Base-by-base conservation (phyloP, 106 monocot species). In the Posidonia australis region DNA sequence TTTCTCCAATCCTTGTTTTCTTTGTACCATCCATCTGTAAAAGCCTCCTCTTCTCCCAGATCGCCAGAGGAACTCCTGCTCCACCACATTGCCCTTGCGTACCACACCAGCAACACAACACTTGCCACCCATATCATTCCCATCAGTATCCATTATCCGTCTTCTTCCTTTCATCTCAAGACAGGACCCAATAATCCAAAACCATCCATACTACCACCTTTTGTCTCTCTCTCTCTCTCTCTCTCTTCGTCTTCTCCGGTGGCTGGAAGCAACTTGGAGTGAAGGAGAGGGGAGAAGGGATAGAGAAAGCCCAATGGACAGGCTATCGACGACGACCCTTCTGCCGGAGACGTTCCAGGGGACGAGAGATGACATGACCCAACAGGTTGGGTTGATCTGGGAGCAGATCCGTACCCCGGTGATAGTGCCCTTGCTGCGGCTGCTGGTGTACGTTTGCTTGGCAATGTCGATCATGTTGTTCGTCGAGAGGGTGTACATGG, bases 401-500 rank as follows among this genome's bases (percentile, higher is more conserved):
- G 24, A 51, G 71, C 63, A 71, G 71, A 53, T 72, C 52, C 51
- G 61, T 5, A 32, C 62, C 6, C 71, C 71, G 7, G 32, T 63
- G 20, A 24, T 72, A 2, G 71, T 63, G 30, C 71, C 71, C 13
- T 51, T 72, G 53, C 63, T 72, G 42, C 30, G 43, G 62, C 49
- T 63, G 63, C 46, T 61, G 32, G 71, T 72, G 51, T 45, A 54
- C 32, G 25, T 72, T 19, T 72, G 71, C 62, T 63, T 72, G 63
- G 63, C 52, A 29, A 72, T 72, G 71, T 62, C 63, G 26, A 17
- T 51, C 21, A 72, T 72, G 71, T 63, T 72, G 41, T 63, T 72
- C 63, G 63, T 72, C 23, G 71, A 72, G 52, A 62, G 61, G 41
- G 71, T 72, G 1, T 72, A 72, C 71, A 72, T 63, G 71, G 71